Percentiles rank a stretch among this genome's conserved stretches.
These are phyloP conservation scores for Gynandropsis gynandra DNA, from an alignment of 345 rosid species.

Conservation along the genomic window DNA sequence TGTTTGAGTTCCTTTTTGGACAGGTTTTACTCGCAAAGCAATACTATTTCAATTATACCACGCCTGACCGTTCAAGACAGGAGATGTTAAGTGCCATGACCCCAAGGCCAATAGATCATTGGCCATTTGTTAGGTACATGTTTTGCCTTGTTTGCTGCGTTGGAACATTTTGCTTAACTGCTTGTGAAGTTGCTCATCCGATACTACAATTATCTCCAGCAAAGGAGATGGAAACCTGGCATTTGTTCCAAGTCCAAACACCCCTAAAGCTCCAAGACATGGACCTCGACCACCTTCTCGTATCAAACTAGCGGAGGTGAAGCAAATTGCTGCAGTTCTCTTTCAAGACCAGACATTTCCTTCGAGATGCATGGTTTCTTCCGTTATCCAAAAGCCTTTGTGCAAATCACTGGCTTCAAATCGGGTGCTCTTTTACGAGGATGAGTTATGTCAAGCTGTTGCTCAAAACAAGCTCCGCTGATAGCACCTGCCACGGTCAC, in stretches of 20 bases:
- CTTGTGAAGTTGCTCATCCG: slow-evolving; percentile 17
- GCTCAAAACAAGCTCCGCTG: slow-evolving; percentile 82
- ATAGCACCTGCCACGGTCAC: slow-evolving; percentile 21
- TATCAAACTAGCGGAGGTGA: slow-evolving; percentile 59
- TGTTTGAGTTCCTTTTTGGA: slow-evolving; percentile 12
- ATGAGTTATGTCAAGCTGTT: slow-evolving; percentile 92
- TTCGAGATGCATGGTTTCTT: slow-evolving; percentile 68
- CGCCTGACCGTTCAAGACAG: slow-evolving; percentile 87
- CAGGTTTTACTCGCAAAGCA: slow-evolving; percentile 80
- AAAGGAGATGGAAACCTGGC: slow-evolving; percentile 52
- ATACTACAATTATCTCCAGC: slow-evolving; percentile 31
- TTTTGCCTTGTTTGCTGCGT: neutral
- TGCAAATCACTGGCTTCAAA: slow-evolving; percentile 40
- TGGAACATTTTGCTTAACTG: slow-evolving; percentile 17
- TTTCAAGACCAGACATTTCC: slow-evolving; percentile 75
- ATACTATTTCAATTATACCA: slow-evolving; percentile 77
- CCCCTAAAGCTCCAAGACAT: slow-evolving; percentile 90
- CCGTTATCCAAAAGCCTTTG: slow-evolving; percentile 68
- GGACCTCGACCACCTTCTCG: slow-evolving; percentile 88
- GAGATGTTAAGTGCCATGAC: slow-evolving; percentile 70
- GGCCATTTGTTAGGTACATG: slow-evolving; percentile 68
- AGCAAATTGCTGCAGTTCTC: slow-evolving; percentile 83
- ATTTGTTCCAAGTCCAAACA: slow-evolving; percentile 50
- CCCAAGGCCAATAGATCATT: slow-evolving; percentile 68
- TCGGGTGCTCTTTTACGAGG: slow-evolving; percentile 78